Evolutionary conservation across 495 filamentous ascomycete species (phyloP), one percentile per base, ranked within the genome.

Genomic region (Halenospora varia): DNA sequence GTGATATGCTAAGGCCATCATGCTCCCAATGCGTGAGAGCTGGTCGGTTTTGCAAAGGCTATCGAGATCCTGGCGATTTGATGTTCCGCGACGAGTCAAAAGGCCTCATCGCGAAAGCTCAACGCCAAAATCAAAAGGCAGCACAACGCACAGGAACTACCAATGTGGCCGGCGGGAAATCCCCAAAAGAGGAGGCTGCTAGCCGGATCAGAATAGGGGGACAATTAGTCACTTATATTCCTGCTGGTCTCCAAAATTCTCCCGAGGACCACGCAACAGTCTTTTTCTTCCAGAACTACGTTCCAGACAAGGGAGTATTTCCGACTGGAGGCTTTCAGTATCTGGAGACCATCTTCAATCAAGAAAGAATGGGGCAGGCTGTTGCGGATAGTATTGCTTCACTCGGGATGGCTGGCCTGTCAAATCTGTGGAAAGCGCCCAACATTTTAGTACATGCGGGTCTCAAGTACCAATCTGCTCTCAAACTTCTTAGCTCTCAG

Each of bases 31-130:
- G 87, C 65, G 66, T 75, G 29, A 81, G 82, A 64, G 77, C 81
- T 48, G 77, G 77, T 60, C 75, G 83, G 63, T 70, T 71, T 60
- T 90, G 87, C 63, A 83, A 84, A 51, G 87, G 87, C 22, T 90
- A 90, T 64, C 77, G 86, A 53, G 85, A 88, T 53, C 77, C 83
- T 52, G 68, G 85, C 35, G 83, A 85, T 44, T 71, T 89, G 42
- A 82, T 88, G 76, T 90, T 90, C 67, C 83, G 86, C 24, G 84
- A 89, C 64, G 83, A 90, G 67, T 79, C 75, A 51, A 70, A 73
- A 47, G 67, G 71, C 24, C 71, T 81, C 25, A 70, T 70, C 13
- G 69, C 63, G 18, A 81, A 77, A 25, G 48, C 48, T 13, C 42
- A 53, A 41, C 42, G 53, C 4, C n/a, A n/a, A n/a, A n/a, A n/a